Base-by-base conservation (phyloP, 148 eudicot genomes). In the Vaccinium corymbosum region DNA sequence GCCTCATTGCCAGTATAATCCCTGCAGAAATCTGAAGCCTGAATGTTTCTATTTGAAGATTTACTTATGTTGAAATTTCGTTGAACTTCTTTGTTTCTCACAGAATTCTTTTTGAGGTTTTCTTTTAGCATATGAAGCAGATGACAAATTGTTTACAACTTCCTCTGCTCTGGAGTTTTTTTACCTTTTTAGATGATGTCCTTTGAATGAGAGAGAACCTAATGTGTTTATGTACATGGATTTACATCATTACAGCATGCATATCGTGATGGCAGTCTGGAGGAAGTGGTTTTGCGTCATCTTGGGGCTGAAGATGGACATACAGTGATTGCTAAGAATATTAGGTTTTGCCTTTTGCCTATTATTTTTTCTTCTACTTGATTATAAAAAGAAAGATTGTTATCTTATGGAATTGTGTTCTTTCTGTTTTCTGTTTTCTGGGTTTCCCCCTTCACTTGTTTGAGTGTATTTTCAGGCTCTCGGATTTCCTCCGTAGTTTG, bases 241-340 rank as follows among this genome's bases (percentile, higher is more conserved):
- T 50, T 27, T 66, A 35, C 25, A 15, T 52, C 35, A 10, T 86
- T 86, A 83, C 91, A 95, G 97, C 98, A 93, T 90, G 92, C 95
- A 71, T 92, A 74, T 88, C 94, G 90, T 70, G 98, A 95, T 92
- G 97, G 97, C 61, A 92, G 88, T 79, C 86, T 91, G 75, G 98
- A 95, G 84, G 95, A 95, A 89, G 97, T 92, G 48, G 90, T 83
- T 86, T 49, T 95, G 86, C 95, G 97, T 80, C 95, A 91, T 88
- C 92, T 95, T 82, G 95, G 92, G 82, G 91, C 89, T 84, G 95
- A 93, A 75, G 97, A 93, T 89, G 95, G 98, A 32, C 79, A 89
- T 59, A 90, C 93, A 81, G 92, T 93, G 57, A 91, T 95, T 80
- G 90, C 92, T 56, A 95, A 92, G 88, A 80, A 91, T 84, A 90